These are phyloP conservation scores for Pythium apleroticum DNA, from an alignment of 352 stramenopile genomes.

Conservation along the genomic window DNA sequence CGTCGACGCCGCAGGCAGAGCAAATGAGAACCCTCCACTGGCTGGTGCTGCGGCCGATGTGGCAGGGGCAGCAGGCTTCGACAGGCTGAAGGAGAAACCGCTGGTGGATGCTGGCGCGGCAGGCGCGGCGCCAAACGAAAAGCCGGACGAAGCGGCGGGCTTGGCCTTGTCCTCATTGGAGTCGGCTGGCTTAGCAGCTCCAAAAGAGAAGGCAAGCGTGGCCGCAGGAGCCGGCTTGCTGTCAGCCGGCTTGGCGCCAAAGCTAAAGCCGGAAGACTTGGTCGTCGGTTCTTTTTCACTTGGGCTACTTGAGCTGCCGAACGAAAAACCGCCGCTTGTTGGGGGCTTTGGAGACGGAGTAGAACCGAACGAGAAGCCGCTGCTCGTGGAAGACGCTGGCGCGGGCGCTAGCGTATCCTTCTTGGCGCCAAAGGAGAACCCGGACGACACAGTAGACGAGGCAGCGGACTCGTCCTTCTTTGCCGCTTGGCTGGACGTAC, in stretches of 20 bases:
- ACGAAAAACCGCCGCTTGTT: constrained; percentile 27
- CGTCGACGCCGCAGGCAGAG: neutral
- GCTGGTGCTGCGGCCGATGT: constrained; percentile 9
- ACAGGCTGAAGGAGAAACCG: constrained; percentile 39
- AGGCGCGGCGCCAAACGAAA: constrained; percentile 44
- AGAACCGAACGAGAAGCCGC: constrained; percentile 1
- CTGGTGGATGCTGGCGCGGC: constrained; percentile 20
- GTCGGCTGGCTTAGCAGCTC: constrained; percentile 5
- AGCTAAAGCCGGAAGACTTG: constrained; percentile 16
- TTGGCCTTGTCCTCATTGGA: constrained; percentile 1
- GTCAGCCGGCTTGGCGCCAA: constrained; percentile 26
- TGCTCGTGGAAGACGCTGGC: neutral
- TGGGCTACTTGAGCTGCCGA: constrained; percentile 19
- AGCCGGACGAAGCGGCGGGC: constrained; percentile 28
- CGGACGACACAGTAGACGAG: constrained; percentile 13
- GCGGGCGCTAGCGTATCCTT: constrained; percentile 21
- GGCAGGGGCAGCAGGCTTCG: constrained; percentile 4
- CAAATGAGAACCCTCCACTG: constrained; percentile 25
- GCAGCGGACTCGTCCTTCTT: constrained; percentile 16
- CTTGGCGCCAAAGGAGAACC: constrained; percentile 27
- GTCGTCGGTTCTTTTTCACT: constrained; percentile 11
- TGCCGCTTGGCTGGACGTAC: neutral
- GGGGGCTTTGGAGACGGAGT: constrained; percentile 4
- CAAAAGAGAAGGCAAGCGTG: constrained; percentile 36
- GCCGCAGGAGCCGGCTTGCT: constrained; percentile 24